phyloP scores from a whole-genome alignment of 2,329 filamentous ascomycete genomes.

The Drechslerella coelobrocha region DNA sequence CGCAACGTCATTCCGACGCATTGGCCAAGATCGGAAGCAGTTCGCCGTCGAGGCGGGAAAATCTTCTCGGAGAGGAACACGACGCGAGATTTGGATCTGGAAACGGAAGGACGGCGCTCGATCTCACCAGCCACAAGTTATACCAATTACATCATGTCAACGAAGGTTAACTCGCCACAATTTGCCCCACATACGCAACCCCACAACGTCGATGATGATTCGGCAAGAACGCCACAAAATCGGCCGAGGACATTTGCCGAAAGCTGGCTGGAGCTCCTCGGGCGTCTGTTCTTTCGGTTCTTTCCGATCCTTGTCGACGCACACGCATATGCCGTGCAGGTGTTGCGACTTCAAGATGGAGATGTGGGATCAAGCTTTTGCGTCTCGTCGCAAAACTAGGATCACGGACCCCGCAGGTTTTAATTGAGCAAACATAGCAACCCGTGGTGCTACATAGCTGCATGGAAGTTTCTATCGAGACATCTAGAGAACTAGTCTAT shows the following conservation, averaged over 20 bases:
- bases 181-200: too few relatives aligned
- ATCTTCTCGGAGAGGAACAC: not conserved
- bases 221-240: not conserved
- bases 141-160: conserved; percentile 15
- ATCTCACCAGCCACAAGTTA: conserved; percentile 13
- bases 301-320: not conserved
- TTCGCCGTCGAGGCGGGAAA: not conserved
- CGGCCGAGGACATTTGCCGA: not conserved
- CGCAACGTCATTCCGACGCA: not conserved
- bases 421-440: not conserved
- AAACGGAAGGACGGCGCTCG: conserved; percentile 8
- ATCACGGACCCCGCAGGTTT: not conserved
- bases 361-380: not conserved
- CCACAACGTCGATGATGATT: not conserved
- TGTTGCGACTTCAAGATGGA: too few relatives aligned
- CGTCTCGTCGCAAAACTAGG: not conserved
- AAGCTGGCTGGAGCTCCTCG: not conserved
- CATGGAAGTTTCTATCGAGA: not conserved
- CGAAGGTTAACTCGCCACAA: not conserved
- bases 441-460: not conserved
- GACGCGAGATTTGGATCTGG: not conserved
- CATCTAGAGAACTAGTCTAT: too few relatives aligned
- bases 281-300: not conserved
- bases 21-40: not conserved
- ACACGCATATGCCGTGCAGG: too few relatives aligned